A percentile compares a stretch with the other conserved stretches of the same genome.
phyloP scores from a whole-genome alignment of 1,284 basidiomycete species.

The Ceratobasidium sp. region DNA sequence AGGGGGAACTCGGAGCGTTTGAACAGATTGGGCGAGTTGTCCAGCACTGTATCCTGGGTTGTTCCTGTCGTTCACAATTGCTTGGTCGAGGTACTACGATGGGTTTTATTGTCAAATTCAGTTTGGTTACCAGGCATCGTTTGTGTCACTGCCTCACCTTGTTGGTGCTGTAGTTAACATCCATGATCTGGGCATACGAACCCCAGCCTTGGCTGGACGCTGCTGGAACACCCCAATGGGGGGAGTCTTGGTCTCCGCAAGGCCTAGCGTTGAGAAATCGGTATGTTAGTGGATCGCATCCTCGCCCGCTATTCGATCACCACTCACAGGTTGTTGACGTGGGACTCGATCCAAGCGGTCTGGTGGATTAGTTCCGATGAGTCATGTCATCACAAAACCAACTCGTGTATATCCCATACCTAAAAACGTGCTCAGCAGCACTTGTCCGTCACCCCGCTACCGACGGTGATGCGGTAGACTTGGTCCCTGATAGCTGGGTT shows the following conservation, averaged over 20 bases:
- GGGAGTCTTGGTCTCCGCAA: constrained; percentile 23
- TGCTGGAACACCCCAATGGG: constrained; percentile 28
- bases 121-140: not conserved
- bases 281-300: not conserved
- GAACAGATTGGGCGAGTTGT: constrained; percentile 8
- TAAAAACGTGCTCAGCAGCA: constrained; percentile 15
- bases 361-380: not conserved
- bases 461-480: constrained; percentile 18
- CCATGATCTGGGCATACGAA: not conserved
- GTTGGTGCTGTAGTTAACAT: constrained; percentile 11
- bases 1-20: not conserved
- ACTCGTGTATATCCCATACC: not conserved
- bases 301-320: not conserved
- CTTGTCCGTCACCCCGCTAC: constrained; percentile 15
- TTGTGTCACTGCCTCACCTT: not conserved
- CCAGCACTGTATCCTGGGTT: not conserved
- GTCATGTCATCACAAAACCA: not conserved
- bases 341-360: too few relatives aligned
- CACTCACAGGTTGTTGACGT: not conserved
- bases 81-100: not conserved
- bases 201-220: not conserved
- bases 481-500: too few relatives aligned
- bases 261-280: not conserved
- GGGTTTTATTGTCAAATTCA: not conserved
- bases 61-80: constrained; percentile 1